phyloP scores from a whole-genome alignment of 306 rosid species.

The Malus asiatica region DNA sequence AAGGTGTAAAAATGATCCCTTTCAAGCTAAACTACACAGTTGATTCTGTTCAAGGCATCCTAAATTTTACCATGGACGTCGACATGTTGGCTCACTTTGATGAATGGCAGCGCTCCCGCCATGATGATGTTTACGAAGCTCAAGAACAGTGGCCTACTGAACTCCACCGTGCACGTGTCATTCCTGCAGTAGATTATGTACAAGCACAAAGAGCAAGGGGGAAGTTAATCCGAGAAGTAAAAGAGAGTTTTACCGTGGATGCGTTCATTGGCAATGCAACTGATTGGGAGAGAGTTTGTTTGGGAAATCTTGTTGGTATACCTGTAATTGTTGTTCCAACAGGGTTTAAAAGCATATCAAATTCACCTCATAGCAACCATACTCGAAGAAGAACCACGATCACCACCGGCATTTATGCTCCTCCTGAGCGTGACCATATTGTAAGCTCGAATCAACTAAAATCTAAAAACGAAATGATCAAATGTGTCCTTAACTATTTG shows the following conservation, averaged over 20 bases:
- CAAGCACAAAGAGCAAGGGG: slow-evolving; percentile 87
- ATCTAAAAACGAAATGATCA: no score
- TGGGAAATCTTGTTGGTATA: slow-evolving; percentile 74
- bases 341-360: slow-evolving; percentile 45
- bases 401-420: slow-evolving; percentile 70
- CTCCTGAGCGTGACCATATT: slow-evolving; percentile 59
- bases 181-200: slow-evolving; percentile 72
- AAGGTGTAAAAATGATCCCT: slow-evolving; percentile 68
- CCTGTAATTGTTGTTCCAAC: slow-evolving; percentile 79
- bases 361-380: slow-evolving; percentile 37
- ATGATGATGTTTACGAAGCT: slow-evolving; percentile 62
- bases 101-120: slow-evolving; percentile 68
- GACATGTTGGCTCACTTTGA: slow-evolving; percentile 87
- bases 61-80: slow-evolving; percentile 80
- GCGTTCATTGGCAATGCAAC: slow-evolving; percentile 85
- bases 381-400: slow-evolving; percentile 44
- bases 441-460: slow-evolving; percentile 17
- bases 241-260: slow-evolving; percentile 56
- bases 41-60: slow-evolving; percentile 73
- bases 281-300: slow-evolving; percentile 79
- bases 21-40: slow-evolving; percentile 66
- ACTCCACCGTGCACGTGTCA: slow-evolving; percentile 47
- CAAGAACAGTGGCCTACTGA: slow-evolving; percentile 80
- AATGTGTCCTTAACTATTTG: neutral
- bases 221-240: slow-evolving; percentile 53